These are phyloP conservation scores for Teratosphaeria epicoccoides DNA, from an alignment of 2,329 filamentous ascomycete species.

Conservation along the genomic window DNA sequence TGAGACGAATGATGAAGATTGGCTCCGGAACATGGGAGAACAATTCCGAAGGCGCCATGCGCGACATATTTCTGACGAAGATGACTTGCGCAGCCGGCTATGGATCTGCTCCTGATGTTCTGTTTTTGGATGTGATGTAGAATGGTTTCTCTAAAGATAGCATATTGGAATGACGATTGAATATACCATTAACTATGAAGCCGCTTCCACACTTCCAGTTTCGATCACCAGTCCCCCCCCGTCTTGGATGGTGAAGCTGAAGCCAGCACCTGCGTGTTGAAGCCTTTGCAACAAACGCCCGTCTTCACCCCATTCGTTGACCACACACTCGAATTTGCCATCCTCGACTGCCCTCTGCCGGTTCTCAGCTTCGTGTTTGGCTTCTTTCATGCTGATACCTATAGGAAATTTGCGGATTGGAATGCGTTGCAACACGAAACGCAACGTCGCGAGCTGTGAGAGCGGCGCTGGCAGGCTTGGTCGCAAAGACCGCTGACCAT, in stretches of 20 bases:
- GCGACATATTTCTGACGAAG: not conserved
- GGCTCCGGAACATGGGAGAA: not conserved
- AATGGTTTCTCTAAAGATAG: not conserved
- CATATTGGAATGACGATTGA: not conserved
- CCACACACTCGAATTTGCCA: constrained; percentile 26
- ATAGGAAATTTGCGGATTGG: constrained; percentile 28
- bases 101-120: not conserved
- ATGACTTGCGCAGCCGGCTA: not conserved
- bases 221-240: not conserved
- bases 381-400: constrained; percentile 30
- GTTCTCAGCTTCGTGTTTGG: constrained; percentile 24
- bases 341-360: constrained; percentile 28
- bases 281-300: constrained; percentile 12
- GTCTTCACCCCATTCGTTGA: constrained; percentile 22
- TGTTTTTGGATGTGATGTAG: not conserved
- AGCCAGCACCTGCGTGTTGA: constrained; percentile 10
- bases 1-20: not conserved
- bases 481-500: constrained; percentile 7
- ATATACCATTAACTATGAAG: not conserved
- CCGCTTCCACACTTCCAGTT: not conserved
- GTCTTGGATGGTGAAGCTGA: constrained; percentile 13
- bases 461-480: constrained; percentile 24
- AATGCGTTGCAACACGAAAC: constrained; percentile 26
- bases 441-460: constrained; percentile 19
- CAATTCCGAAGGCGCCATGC: not conserved